Evolutionary conservation across 2,329 filamentous ascomycete species (phyloP).

Genomic region (Ambrosiella xylebori): DNA sequence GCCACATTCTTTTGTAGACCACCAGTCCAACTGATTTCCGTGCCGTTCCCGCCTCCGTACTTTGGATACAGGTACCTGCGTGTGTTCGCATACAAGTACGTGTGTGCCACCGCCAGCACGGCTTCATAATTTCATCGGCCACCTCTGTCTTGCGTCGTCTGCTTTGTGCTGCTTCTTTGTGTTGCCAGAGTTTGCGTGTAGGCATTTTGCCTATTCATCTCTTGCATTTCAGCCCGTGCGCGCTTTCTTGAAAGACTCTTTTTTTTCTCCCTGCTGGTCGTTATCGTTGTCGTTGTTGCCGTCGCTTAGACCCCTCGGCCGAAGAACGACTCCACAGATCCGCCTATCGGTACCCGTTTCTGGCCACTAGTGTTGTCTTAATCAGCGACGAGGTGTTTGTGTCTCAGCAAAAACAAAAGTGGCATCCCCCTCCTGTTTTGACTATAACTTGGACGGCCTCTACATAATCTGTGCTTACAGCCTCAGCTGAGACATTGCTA

Average conservation of each 20-base stretch:
- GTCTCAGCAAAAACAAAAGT: no score
- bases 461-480: not conserved
- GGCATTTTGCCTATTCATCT: no score
- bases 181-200: no score
- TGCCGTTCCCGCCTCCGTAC: not conserved
- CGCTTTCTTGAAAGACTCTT: no score
- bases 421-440: not conserved
- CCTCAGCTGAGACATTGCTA: not conserved
- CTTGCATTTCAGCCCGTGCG: no score
- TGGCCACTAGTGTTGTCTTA: no score
- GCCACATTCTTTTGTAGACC: not conserved
- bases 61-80: not conserved
- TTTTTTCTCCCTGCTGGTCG: not conserved
- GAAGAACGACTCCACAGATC: not conserved
- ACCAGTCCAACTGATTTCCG: not conserved
- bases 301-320: not conserved
- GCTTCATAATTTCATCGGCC: not conserved
- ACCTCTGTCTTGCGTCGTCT: not conserved
- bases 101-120: not conserved
- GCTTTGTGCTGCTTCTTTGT: no score
- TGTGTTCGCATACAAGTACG: not conserved
- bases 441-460: not conserved
- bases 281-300: not conserved
- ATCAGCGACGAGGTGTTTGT: no score
- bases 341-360: no score